A percentile compares a stretch with the other conserved stretches of the same genome.
Conservation (phyloP, 1,139 yeast genomes). For the Insectozyma bohioensis region DNA sequence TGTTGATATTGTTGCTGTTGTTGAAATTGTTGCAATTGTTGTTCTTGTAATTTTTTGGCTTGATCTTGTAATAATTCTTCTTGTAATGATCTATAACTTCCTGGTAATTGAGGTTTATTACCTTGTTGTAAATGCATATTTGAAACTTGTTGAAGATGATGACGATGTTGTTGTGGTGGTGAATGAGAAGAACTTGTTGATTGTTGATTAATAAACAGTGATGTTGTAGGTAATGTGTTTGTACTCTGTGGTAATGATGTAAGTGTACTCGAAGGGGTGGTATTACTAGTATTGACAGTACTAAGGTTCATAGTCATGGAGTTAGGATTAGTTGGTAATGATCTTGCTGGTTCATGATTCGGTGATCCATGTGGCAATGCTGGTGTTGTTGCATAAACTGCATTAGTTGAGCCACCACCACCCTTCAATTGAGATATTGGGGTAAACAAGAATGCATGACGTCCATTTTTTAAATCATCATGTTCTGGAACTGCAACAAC, state of each 20-base stretch:
- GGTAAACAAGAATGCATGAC: slow-evolving; percentile 45
- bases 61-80: no score
- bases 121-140: no score
- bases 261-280: slow-evolving; percentile 8
- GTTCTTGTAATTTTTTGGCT: no score
- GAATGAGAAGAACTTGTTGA: not conserved
- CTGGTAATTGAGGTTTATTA: slow-evolving; percentile 17
- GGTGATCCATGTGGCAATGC: slow-evolving; percentile 18
- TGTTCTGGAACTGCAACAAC: slow-evolving; percentile 58
- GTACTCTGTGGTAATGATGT: slow-evolving; percentile 4
- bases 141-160: slow-evolving; percentile 1
- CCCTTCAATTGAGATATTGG: slow-evolving; percentile 49
- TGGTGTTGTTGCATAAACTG: slow-evolving; percentile 23
- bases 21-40: slow-evolving; percentile 18
- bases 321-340: no score
- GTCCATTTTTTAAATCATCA: slow-evolving; percentile 46
- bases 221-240: slow-evolving; percentile 4
- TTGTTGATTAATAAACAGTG: not conserved
- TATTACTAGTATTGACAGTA: slow-evolving; percentile 9
- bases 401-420: slow-evolving; percentile 31
- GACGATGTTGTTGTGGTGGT: slow-evolving; percentile 3
- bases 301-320: slow-evolving; percentile 3
- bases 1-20: slow-evolving; percentile 25
- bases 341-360: slow-evolving; percentile 14
- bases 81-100: slow-evolving; percentile 18